A percentile compares a stretch with the other conserved stretches of the same genome.
Evolutionary conservation across 805 yeast genomes (phyloP).

Genomic region (Wickerhamomyces ciferrii): DNA sequence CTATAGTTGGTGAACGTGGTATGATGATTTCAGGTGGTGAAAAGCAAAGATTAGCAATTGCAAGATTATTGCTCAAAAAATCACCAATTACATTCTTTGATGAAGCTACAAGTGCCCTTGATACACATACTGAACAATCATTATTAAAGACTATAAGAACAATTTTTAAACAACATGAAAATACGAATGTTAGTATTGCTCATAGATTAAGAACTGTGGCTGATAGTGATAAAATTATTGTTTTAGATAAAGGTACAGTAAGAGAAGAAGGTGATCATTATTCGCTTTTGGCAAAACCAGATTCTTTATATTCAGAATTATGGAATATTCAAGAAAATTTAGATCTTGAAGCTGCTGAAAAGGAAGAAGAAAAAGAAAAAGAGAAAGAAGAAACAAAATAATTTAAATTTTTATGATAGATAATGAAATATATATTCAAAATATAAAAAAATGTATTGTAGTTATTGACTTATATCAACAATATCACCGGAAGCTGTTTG

Average conservation of each 20-base stretch:
- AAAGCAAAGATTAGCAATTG: constrained; percentile 91
- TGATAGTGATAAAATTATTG: constrained; percentile 90
- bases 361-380: constrained; percentile 14
- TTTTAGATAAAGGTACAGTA: constrained; percentile 71
- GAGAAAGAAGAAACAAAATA: too few relatives aligned
- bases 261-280: constrained; percentile 85
- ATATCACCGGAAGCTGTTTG: too few relatives aligned
- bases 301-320: constrained; percentile 68
- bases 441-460: too few relatives aligned
- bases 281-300: constrained; percentile 44
- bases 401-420: too few relatives aligned
- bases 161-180: constrained; percentile 51
- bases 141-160: constrained; percentile 67
- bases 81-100: constrained; percentile 93
- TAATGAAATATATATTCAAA: too few relatives aligned
- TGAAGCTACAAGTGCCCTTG: constrained; percentile 95
- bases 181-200: constrained; percentile 88
- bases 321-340: constrained; percentile 92
- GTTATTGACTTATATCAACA: too few relatives aligned
- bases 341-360: constrained; percentile 37
- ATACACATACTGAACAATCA: constrained; percentile 92
- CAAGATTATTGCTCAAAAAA: constrained; percentile 78
- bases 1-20: constrained; percentile 96
- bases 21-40: constrained; percentile 99
- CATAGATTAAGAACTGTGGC: constrained; percentile 92